Evolutionary conservation across 768 basidiomycete species (phyloP), one percentile per base, ranked within the genome.

Genomic region (Auriscalpium orientale): DNA sequence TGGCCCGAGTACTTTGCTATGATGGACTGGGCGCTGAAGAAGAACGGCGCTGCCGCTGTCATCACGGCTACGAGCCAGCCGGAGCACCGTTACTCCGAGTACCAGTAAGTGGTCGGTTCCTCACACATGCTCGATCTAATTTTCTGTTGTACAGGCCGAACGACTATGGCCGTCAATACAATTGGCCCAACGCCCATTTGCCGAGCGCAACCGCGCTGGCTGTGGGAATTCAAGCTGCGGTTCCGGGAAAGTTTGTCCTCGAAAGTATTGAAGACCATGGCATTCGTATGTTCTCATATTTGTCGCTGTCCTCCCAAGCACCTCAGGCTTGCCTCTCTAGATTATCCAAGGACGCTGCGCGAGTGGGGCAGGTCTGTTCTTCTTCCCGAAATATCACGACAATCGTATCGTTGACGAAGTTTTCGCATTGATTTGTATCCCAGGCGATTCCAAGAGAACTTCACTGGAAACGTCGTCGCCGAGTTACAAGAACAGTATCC

Each of bases 1-100:
- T 67, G 69, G 36, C 51, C 56, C n/a, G 66, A 66, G 45, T 76
- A 71, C 63, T 73, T 74, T 62, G 54, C 56, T n/a, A 66, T 73
- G n/a, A 58, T 77, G 34, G 72, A 77, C 61, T 68, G 68, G 57
- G 75, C 71, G 38, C 62, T 77, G 59, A 76, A 76, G 58, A 53
- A 60, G 8, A 65, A 65, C 21, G 70, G 73, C 8, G 71, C 67
- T 18, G 69, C 59, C 1, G 58, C 28, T 28, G 28, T 28, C 28
- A 28, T 28, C 28, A 28, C 28, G 28, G 28, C 28, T 28, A 28
- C 28, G 4, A 28, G 28, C 28, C 28, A 28, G 4, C 28, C 28
- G 2, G 28, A 28, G 28, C 28, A 28, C 4, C 28, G 28, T 28
- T 28, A 28, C 28, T 28, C 28, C 28, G 28, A 28, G 28, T 28